Base-by-base conservation (phyloP, 352 stramenopile genomes). In the Phytophthora sansomeana region DNA sequence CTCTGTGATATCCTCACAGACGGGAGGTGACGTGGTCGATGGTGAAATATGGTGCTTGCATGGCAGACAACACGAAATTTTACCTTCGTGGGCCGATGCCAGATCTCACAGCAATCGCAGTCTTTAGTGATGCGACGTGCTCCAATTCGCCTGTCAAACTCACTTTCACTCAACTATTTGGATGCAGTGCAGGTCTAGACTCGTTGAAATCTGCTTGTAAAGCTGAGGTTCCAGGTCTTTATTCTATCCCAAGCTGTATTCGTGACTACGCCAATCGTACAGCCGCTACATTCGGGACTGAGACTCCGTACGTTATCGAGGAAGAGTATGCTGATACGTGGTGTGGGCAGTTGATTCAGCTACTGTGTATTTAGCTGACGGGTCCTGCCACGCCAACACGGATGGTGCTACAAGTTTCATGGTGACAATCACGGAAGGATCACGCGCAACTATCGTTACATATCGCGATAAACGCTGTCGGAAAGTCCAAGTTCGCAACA, bases 281-380 rank as follows among this genome's bases (percentile, higher is more conserved):
- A 14, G 17, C 35, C 5, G 30, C 17, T 6, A 30, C 8, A 19
- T 65, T 65, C 28, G 46, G 42, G 28, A 47, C 44, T 28, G 13
- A 43, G 16, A 52, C 38, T 4, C 57, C 46, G 9, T 52, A 65
- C 36, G 19, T 65, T 24, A 58, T 65, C 30, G 47, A 58, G 50
- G 39, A 47, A 17, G 52, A 53, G 13, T 66, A 53, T 9, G 8
- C 30, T 6, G 21, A 61, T 36, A 29, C 5, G 13, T 52, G 41
- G 54, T 52, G 29, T 35, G 39, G 32, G 5, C 17, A 35, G 26
- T 4, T 43, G 9, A 14, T 29, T 3, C 29, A 11, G 41, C 42
- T 26, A 57, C 35, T 19, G 26, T 53, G 29, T 61, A 61, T 13
- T 28, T 50, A 28, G 54, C 54, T n/a, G 41, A 51, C 21, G 39